Base-by-base conservation (phyloP, 768 basidiomycete genomes). In the Suillus lakei region DNA sequence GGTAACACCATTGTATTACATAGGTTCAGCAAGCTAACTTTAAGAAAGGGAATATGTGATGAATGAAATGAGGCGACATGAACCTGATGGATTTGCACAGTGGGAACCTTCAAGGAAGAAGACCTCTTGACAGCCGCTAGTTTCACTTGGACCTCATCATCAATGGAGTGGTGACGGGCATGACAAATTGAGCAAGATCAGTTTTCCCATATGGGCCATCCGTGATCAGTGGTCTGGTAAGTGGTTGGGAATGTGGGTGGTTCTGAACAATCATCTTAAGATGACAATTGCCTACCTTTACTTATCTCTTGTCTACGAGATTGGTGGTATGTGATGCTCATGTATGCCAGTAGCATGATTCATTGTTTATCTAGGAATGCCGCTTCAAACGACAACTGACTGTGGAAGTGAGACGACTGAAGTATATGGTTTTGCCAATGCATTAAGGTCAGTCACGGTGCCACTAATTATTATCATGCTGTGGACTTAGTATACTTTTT, bases 141-240 rank as follows among this genome's bases (percentile, higher is more conserved):
- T 65, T 6, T 44, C 66, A 1, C 59, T 78, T 46, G 79, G 79
- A 2, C 67, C 70, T 5, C 62, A 79, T 66, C 70, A 77, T 46
- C 70, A 73, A 30, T 80, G 79, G 77, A 71, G 69, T 56, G 74
- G 67, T 9, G 75, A 79, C 71, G 79, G 79, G 1, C 76, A 80
- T 61, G 74, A 79, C 60, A 80, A 80, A 63, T 67, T 80, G 0
- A 51, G 51, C 13, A 56, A 32, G 9, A 74, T 78, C 41, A 75
- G 79, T 0, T 79, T 79, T 70, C 76, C 73, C 0, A 71, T 78
- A 9, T 75, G 71, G 71, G 76, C 69, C 1, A 61, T 78, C 50
- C 61, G 66, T 2, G 77, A 80, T 44, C 66, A 70, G 8, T 43
- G 43, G 43, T 43, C 21, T 3, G 43, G 43, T 0, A 43, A 43